Evolutionary conservation across 2,329 filamentous ascomycete species (phyloP).

Genomic region (Pezicula rhizophila): DNA sequence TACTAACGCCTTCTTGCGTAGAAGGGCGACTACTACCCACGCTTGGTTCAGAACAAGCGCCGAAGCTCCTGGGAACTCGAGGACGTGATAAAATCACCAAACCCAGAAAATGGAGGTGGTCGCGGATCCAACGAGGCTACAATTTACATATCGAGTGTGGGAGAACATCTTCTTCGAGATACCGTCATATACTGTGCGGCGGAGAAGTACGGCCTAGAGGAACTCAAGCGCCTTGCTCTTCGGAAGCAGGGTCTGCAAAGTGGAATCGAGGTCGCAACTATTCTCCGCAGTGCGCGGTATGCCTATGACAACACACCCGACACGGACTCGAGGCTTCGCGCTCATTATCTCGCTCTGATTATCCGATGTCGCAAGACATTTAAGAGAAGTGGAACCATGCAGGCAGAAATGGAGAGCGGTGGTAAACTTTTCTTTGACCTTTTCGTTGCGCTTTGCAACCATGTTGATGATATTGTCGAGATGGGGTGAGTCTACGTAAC

Average conservation of each 20-base stretch:
- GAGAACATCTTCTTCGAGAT: conserved; percentile 77
- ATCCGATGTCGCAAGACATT: conserved; percentile 97
- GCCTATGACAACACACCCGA: conserved; percentile 94
- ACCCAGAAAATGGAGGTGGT: conserved; percentile 49
- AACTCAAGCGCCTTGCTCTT: conserved; percentile 84
- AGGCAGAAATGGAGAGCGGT: conserved; percentile 95
- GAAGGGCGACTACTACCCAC: conserved; percentile 55
- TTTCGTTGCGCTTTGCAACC: conserved; percentile 97
- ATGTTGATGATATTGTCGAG: conserved; percentile 92
- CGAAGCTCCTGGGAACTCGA: conserved; percentile 87
- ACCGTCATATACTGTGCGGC: conserved; percentile 93
- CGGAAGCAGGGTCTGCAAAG: conserved; percentile 88
- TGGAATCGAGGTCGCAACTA: conserved; percentile 86
- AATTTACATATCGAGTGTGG: conserved; percentile 69
- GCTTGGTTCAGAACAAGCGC: conserved; percentile 79
- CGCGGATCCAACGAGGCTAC: conserved; percentile 65
- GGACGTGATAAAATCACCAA: conserved; percentile 54
- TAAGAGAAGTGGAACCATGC: conserved; percentile 97
- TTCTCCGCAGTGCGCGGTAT: conserved; percentile 88
- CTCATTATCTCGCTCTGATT: conserved; percentile 95
- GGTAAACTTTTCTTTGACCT: conserved; percentile 94
- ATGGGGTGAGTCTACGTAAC: conserved; percentile 42
- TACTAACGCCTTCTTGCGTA: conserved; percentile 7
- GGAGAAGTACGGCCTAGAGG: conserved; percentile 83
- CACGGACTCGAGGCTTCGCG: conserved; percentile 84